These are phyloP conservation scores for Trametes versicolor DNA, from an alignment of 1,284 basidiomycete species.

Conservation along the genomic window DNA sequence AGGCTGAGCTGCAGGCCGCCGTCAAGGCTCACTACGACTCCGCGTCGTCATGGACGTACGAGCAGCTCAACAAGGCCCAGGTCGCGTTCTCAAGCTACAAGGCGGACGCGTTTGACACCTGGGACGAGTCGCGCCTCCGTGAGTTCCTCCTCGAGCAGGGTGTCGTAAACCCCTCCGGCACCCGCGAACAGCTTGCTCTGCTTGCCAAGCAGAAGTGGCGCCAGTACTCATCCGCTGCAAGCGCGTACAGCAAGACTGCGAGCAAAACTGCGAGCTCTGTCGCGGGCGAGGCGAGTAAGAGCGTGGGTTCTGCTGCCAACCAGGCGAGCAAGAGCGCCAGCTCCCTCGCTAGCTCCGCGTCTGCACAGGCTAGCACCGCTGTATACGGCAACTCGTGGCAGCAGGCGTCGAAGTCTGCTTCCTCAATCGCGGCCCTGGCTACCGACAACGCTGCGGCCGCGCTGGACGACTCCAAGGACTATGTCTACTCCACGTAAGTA, in stretches of 20 bases:
- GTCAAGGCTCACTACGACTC: slow-evolving; percentile 38
- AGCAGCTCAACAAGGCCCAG: slow-evolving; percentile 75
- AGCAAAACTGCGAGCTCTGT: slow-evolving; percentile 47
- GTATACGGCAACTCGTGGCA: slow-evolving; percentile 63
- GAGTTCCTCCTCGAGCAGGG: slow-evolving; percentile 90
- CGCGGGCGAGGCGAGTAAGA: slow-evolving; percentile 25
- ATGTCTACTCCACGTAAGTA: slow-evolving; percentile 75
- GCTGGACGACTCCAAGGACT: slow-evolving; percentile 84
- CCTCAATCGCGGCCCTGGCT: slow-evolving; percentile 48
- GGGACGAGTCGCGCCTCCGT: slow-evolving; percentile 86
- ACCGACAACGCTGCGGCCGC: slow-evolving; percentile 64
- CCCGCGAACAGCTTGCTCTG: slow-evolving; percentile 81
- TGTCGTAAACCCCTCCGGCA: slow-evolving; percentile 81
- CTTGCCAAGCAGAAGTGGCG: slow-evolving; percentile 80
- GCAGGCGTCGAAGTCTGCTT: slow-evolving; percentile 57
- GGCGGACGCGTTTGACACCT: slow-evolving; percentile 69
- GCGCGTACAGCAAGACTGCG: slow-evolving; percentile 37
- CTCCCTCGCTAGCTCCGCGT: slow-evolving; percentile 18
- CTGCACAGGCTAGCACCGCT: slow-evolving; percentile 60
- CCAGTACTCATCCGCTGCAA: slow-evolving; percentile 60
- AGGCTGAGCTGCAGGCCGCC: slow-evolving; percentile 35
- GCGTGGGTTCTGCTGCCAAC: slow-evolving; percentile 22
- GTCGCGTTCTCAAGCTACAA: slow-evolving; percentile 46
- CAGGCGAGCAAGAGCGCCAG: background rate
- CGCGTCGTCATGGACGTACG: slow-evolving; percentile 70